These are phyloP conservation scores for Scheffersomyces segobiensis DNA, from an alignment of 1,139 yeast species.

Conservation along the genomic window DNA sequence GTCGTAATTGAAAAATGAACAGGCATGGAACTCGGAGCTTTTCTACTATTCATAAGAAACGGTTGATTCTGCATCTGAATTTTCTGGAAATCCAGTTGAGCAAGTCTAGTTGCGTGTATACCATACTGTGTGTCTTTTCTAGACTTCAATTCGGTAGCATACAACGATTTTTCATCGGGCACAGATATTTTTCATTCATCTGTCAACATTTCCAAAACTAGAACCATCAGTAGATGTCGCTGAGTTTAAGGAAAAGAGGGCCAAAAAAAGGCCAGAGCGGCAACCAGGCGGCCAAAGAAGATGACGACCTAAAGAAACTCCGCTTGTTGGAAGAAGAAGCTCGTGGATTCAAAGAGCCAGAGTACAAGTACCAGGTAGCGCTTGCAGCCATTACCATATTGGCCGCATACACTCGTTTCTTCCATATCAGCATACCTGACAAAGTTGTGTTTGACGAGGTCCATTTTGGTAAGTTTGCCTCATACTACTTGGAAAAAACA, in stretches of 20 bases:
- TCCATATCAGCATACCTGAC: slow-evolving; percentile 66
- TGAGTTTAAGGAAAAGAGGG: slow-evolving; percentile 29
- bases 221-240: slow-evolving; percentile 20
- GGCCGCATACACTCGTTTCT: slow-evolving; percentile 75
- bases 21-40: neutral
- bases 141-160: neutral
- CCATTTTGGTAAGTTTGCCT: slow-evolving; percentile 95
- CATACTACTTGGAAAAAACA: slow-evolving; percentile 78
- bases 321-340: slow-evolving; percentile 2
- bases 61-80: neutral
- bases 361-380: slow-evolving; percentile 41
- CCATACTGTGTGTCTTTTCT: neutral
- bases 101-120: neutral
- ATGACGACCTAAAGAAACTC: slow-evolving; percentile 8
- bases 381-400: slow-evolving; percentile 54
- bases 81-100: neutral
- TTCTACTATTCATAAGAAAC: neutral
- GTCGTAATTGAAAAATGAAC: neutral
- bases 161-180: slow-evolving; percentile 1
- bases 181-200: slow-evolving; percentile 3
- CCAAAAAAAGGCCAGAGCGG: slow-evolving; percentile 12
- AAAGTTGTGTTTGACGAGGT: slow-evolving; percentile 98
- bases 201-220: neutral
- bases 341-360: slow-evolving; percentile 23
- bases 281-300: slow-evolving; percentile 7